Base-by-base conservation (phyloP, 1,284 basidiomycete genomes). In the Cutaneotrichosporon sp. region DNA sequence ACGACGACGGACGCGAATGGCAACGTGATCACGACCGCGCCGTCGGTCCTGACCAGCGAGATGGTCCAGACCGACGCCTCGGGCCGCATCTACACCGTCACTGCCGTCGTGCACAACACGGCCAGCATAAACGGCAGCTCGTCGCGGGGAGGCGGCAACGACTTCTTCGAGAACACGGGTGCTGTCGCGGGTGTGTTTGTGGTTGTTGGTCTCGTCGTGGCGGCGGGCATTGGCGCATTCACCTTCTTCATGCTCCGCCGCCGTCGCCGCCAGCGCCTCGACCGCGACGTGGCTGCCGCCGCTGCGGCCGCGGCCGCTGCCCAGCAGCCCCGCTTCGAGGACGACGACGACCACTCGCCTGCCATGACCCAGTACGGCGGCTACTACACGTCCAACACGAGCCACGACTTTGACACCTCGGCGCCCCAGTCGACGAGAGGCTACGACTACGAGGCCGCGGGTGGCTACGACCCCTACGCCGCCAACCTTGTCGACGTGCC, bases 161-260 rank as follows among this genome's bases (percentile, higher is more conserved):
- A 54, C n/a, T 81, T 81, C 68, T 79, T 80, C 59, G 70, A 70
- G 67, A 81, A 81, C 65, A 76, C 76, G 1, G 76, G 77, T 0
- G 80, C 80, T 18, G 80, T 81, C 3, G 79, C 77, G 3, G 80
- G 80, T 58, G 75, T 75, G 0, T 81, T 81, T 56, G 80, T 80
- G 24, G 79, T 78, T 16, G 73, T 81, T 25, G 80, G 80, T 59
- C 69, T 81, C 20, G 70, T 73, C 4, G 69, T 75, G 4, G 75
- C 79, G 1, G 73, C 74, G 4, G 73, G 73, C 60, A 43, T 80
- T n/a, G 68, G 78, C 27, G 74, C 73, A 0, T 75, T 77, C 42
- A 69, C 72, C 24, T 73, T 78, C 63, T 72, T 79, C 63, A 74
- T 79, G 72, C 68, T 80, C 29, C 68, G 74, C 33, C 66, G 80